Percentiles rank a stretch among this genome's conserved stretches.
Evolutionary conservation across 1,284 basidiomycete species (phyloP).

Genomic region (Ceratobasidium sp.): DNA sequence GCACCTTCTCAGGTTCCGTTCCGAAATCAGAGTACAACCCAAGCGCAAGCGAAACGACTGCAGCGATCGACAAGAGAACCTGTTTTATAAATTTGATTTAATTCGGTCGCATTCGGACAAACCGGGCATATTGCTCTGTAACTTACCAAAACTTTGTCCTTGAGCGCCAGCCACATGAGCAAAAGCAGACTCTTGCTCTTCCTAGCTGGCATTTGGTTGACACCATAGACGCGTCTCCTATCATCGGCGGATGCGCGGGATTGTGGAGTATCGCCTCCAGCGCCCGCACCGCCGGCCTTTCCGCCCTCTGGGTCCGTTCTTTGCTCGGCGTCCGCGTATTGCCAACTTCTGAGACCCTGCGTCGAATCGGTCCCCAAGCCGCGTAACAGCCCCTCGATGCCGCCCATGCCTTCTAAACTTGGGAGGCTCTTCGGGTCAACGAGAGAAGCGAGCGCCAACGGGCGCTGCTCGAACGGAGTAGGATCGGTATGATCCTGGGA

Average conservation of each 20-base stretch:
- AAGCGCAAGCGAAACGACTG: constrained; percentile 92
- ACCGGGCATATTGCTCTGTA: constrained; percentile 23
- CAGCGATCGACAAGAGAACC: constrained; percentile 92
- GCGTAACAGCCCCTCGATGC: constrained; percentile 74
- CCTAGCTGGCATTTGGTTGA: constrained; percentile 84
- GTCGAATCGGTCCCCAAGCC: constrained; percentile 81
- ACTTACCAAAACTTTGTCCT: constrained; percentile 92
- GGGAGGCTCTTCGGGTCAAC: constrained; percentile 90
- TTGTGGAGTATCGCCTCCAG: constrained; percentile 60
- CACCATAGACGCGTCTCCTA: constrained; percentile 82
- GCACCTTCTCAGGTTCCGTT: constrained; percentile 67
- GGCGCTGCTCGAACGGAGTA: constrained; percentile 77
- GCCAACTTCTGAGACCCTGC: constrained; percentile 62
- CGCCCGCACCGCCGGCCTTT: constrained; percentile 45
- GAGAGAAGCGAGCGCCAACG: constrained; percentile 83
- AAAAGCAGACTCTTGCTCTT: constrained; percentile 83
- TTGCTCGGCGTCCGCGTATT: constrained; percentile 46
- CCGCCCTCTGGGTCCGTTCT: constrained; percentile 43
- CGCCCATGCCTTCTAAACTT: constrained; percentile 79
- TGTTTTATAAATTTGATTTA: constrained; percentile 55
- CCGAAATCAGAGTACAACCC: constrained; percentile 96
- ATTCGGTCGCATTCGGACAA: constrained; percentile 2
- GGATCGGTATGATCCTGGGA: constrained; percentile 75
- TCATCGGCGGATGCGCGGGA: constrained; percentile 72
- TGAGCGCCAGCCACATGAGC: constrained; percentile 95